A percentile compares a stretch with the other conserved stretches of the same genome.
Evolutionary conservation across 352 stramenopile genomes (phyloP).

Genomic region (Globisporangium polare): DNA sequence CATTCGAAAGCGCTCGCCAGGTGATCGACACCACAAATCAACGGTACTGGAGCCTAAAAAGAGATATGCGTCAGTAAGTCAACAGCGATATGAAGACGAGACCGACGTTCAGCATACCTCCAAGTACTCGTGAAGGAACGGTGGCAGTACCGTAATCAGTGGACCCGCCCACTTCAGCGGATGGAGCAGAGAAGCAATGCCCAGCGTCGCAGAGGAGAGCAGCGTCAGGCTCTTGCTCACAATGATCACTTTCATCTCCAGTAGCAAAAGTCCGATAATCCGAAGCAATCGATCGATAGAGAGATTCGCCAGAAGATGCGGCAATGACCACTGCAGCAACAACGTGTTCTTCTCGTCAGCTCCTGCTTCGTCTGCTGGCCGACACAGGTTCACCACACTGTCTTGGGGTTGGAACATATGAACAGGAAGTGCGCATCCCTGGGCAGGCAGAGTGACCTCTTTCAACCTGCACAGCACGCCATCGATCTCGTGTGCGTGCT

Average conservation of each 20-base stretch:
- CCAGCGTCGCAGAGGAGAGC: slow-evolving; percentile 38
- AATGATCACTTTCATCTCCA: slow-evolving; percentile 54
- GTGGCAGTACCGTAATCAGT: slow-evolving; percentile 44
- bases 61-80: neutral
- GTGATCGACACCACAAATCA: slow-evolving; percentile 48
- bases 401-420: slow-evolving; percentile 20
- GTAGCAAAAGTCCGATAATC: slow-evolving; percentile 36
- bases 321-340: slow-evolving; percentile 46
- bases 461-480: slow-evolving; percentile 26
- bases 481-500: slow-evolving; percentile 41
- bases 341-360: slow-evolving; percentile 33
- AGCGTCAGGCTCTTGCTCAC: slow-evolving; percentile 41
- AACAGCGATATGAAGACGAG: neutral
- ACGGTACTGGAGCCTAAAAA: slow-evolving; percentile 38
- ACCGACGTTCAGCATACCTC: slow-evolving; percentile 25
- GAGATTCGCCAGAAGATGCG: slow-evolving; percentile 26
- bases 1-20: slow-evolving; percentile 35
- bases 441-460: slow-evolving; percentile 16
- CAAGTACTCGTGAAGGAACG: slow-evolving; percentile 50
- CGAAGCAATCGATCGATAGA: slow-evolving; percentile 39
- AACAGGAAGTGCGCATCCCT: slow-evolving; percentile 14
- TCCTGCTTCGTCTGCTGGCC: slow-evolving; percentile 28
- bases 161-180: slow-evolving; percentile 47
- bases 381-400: slow-evolving; percentile 21
- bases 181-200: slow-evolving; percentile 36